Evolutionary conservation across 2,329 filamentous ascomycete genomes (phyloP).

Genomic region (Dothistroma pini): DNA sequence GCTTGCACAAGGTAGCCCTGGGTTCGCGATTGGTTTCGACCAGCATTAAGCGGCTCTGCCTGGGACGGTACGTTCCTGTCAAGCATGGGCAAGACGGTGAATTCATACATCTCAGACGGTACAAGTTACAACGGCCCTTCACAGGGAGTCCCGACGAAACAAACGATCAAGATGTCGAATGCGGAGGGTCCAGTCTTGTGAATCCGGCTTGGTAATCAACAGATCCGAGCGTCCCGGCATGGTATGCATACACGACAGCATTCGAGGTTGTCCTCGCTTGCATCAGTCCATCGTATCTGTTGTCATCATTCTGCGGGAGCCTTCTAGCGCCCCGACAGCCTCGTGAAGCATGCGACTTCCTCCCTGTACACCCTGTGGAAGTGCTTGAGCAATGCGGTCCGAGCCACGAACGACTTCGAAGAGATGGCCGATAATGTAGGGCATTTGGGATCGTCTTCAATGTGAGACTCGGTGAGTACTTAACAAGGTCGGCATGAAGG

Average conservation of each 20-base stretch:
- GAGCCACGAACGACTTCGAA: constrained; percentile 10
- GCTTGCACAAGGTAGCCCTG: too few relatives aligned
- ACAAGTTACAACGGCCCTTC: too few relatives aligned
- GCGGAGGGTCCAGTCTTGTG: background rate
- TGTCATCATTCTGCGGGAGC: background rate
- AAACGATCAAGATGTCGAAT: background rate
- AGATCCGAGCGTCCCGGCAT: background rate
- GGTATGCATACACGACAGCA: background rate
- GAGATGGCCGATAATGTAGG: constrained; percentile 10
- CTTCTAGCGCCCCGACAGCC: background rate
- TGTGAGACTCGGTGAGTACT: constrained; percentile 7
- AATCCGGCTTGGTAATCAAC: background rate
- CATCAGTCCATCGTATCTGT: background rate
- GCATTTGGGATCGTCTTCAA: constrained; percentile 11
- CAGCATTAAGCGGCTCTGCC: too few relatives aligned
- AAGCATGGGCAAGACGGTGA: too few relatives aligned
- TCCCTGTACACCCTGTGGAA: constrained; percentile 23
- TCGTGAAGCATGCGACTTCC: constrained; percentile 1
- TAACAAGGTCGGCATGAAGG: constrained; percentile 9
- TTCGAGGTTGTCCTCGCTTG: background rate
- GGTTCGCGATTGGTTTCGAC: too few relatives aligned
- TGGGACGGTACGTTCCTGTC: too few relatives aligned
- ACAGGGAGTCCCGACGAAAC: too few relatives aligned
- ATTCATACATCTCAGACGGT: too few relatives aligned
- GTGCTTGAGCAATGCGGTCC: constrained; percentile 1